A percentile compares a stretch with the other conserved stretches of the same genome.
Conservation (phyloP, 2,329 filamentous ascomycete species). For the Alternaria arborescens region DNA sequence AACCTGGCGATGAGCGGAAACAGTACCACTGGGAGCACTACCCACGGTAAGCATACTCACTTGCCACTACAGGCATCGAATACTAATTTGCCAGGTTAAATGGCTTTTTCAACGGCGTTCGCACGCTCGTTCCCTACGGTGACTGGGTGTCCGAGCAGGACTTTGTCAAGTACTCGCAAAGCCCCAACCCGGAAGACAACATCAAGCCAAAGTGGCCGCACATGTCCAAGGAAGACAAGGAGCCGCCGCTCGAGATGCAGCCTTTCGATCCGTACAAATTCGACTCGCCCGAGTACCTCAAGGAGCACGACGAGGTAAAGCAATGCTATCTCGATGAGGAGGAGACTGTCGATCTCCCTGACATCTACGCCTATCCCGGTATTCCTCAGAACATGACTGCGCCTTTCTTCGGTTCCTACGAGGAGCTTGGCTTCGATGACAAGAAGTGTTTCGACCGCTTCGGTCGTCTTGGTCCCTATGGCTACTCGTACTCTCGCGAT, state of each 20-base stretch:
- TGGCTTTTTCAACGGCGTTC: slow-evolving; percentile 60
- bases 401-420: slow-evolving; percentile 60
- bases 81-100: slow-evolving; percentile 49
- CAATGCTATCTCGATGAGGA: slow-evolving; percentile 71
- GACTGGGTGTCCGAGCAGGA: slow-evolving; percentile 58
- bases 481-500: slow-evolving; percentile 58
- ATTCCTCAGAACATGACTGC: slow-evolving; percentile 59
- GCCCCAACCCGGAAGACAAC: slow-evolving; percentile 50
- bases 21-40: slow-evolving; percentile 58
- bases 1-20: slow-evolving; percentile 44
- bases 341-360: slow-evolving; percentile 64
- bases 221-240: slow-evolving; percentile 48
- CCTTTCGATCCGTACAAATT: slow-evolving; percentile 58
- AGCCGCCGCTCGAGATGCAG: slow-evolving; percentile 52
- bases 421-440: slow-evolving; percentile 57
- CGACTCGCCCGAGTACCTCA: slow-evolving; percentile 54
- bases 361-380: slow-evolving; percentile 70
- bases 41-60: slow-evolving; percentile 45
- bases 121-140: slow-evolving; percentile 54
- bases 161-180: slow-evolving; percentile 51
- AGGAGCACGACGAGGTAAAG: slow-evolving; percentile 62
- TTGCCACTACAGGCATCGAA: neutral
- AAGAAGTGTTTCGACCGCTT: slow-evolving; percentile 62
- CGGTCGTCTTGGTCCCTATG: slow-evolving; percentile 60
- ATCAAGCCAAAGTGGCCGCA: slow-evolving; percentile 49